Base-by-base conservation (phyloP, 2,329 filamentous ascomycete species). In the Coniochaeta prunicola region DNA sequence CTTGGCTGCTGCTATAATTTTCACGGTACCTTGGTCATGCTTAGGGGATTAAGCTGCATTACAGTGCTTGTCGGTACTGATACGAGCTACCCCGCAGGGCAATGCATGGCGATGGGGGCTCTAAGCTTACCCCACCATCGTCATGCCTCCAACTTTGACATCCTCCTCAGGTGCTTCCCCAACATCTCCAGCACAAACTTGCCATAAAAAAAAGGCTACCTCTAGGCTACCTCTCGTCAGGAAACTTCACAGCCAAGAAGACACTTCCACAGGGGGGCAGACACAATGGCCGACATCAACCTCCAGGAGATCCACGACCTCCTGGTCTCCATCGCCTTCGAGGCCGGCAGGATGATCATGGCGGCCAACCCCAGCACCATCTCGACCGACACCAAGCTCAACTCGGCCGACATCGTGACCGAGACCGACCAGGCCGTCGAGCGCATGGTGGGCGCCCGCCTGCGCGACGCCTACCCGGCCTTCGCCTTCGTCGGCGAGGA, bases 401-500 rank as follows among this genome's bases (percentile, higher is more conserved):
- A 88, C 69, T 86, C 86, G 58, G 83, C 83, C 66, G 86, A 89
- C 68, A 82, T 89, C 56, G 86, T 89, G 45, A 89, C 86, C 26
- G 86, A 88, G 68, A 82, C 83, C 21, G 86, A 89, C 73, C 79
- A 84, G 68, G 84, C 82, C 13, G 84, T 89, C 57, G 86, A 89
- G 70, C 75, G 77, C 57, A 83, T 85, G 76, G 82, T 88, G 58
- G 81, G 79, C 8, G 69, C 73, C 17, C 76, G 76, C 42, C 78
- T 89, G 15, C 73, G 72, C 3, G 62, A 72, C 17, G 71, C 76
- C 19, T 87, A 85, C 69, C 85, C 86, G 1, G 63, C 69, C 61
- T 82, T 81, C 67, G 71, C 78, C 63, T 90, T 91, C 71, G 84
- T 91, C 71, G 88, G 88, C 69, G 88, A 91, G 69, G 89, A 93